Base-by-base conservation (phyloP, 345 rosid genomes). In the Orychophragmus violaceus region DNA sequence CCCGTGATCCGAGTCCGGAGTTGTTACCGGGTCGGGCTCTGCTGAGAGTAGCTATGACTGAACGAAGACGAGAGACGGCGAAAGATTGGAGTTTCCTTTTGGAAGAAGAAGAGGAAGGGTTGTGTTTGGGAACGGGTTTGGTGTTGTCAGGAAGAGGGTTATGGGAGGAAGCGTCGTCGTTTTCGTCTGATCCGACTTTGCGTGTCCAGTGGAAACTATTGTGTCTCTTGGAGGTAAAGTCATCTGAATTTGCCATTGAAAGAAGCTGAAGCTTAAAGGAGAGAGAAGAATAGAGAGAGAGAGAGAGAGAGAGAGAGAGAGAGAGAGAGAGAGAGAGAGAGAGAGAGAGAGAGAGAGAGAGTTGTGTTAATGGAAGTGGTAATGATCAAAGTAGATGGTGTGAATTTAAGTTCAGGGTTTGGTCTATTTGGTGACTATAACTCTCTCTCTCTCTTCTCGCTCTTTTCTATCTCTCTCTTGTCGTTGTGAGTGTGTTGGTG, bases 21-120 rank as follows among this genome's bases (percentile, higher is more conserved):
- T 25, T 30, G 11, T 84, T 67, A 28, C 66, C 75, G 45, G 75
- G 57, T 39, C 88, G 71, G 67, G 79, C 83, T 78, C 71, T 83
- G 9, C 87, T 76, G 2, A 90, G 71, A 8, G 88, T 45, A 10
- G 86, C 51, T 16, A 94, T 84, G 27, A 87, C 92, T 0, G 96
- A 85, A 2, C 95, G 82, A 67, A 93, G 88, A 74, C 90, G 80
- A 24, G 98, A 78, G 45, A 86, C 85, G 3, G 97, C 95, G 6
- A 90, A 80, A 2, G 97, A 82, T 5, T 81, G 92, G 4, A 90
- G 83, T 39, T 83, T 94, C 71, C 68, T 84, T 79, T 74, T 88
- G 8, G 42, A 12, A 35, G 35, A 30, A 7, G 35, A 62, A 8
- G 71, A 54, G 0, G 76, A 65, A 9, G 60, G 42, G 1, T 56